Conservation (phyloP, 345 rosid species). For the Sonneratia caseolaris region DNA sequence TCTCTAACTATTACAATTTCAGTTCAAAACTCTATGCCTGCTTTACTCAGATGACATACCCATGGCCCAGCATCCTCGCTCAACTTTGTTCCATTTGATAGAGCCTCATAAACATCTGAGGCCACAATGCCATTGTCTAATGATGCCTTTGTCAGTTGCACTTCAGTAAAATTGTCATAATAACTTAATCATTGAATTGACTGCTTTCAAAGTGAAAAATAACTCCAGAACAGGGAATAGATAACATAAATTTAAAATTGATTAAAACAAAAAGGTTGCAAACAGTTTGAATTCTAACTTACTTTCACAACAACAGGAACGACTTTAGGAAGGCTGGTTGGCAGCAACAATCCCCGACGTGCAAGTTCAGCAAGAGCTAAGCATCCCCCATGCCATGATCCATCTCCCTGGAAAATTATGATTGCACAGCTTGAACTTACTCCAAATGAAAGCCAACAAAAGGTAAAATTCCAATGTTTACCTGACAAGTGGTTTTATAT, state of each 20-base stretch:
- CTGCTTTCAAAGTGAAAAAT: neutral
- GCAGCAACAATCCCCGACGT: slow-evolving; percentile 90
- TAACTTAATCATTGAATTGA: neutral
- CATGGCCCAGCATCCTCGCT: neutral
- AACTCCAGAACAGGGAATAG: neutral
- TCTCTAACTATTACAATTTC: neutral
- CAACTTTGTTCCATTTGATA: neutral
- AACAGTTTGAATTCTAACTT: neutral
- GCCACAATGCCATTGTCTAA: neutral
- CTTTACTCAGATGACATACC: neutral
- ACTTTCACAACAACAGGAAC: slow-evolving; percentile 87
- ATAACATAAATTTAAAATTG: neutral
- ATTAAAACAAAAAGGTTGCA: neutral
- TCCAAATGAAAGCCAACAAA: slow-evolving; percentile 1
- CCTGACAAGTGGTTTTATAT: neutral
- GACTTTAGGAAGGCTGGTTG: slow-evolving; percentile 75
- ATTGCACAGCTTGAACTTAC: slow-evolving; percentile 15
- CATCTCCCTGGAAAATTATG: slow-evolving; percentile 70
- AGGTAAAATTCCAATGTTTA: neutral
- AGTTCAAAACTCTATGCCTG: neutral
- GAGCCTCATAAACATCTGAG: neutral
- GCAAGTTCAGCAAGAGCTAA: slow-evolving; percentile 90
- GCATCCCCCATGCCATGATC: slow-evolving; percentile 99
- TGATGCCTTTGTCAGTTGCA: neutral
- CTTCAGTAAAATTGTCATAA: neutral